Evolutionary conservation across 176 grass and related monocot species (phyloP), one percentile per base, ranked within the genome.

Genomic region (Avena insularis): DNA sequence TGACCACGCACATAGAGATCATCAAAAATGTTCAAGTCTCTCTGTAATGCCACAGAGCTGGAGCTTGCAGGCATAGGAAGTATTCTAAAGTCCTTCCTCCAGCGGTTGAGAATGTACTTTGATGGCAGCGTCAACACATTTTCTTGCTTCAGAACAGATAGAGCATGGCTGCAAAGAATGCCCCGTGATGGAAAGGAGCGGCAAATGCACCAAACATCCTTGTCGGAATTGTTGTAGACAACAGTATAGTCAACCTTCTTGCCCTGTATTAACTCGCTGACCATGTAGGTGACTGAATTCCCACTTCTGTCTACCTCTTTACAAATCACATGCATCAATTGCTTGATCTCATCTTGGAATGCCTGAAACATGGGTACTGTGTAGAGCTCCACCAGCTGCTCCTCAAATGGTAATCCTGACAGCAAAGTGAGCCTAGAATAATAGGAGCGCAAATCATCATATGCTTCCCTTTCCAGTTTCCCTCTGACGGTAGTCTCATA

Each of bases 171-270:
- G 84, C 97, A 99, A 82, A 99, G 86, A 76, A 99, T 94, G 56
- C 97, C 94, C 49, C 91, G 90, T 31, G 95, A 94, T 53, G 95
- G 93, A 83, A 99, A 97, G 35, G 95, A 97, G 67, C 90, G 88
- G 78, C 95, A 97, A 70, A 97, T 92, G 77, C 95, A 97, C 92
- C 95, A 94, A 56, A 94, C 90, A 58, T 97, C 95, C 77, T 97
- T 92, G 40, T 97, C 95, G 77, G 88, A 76, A 77, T 82, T 94
- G 81, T 97, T 91, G 71, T 94, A 97, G 46, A 97, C 90, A 56
- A 97, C 95, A 23, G 90, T 90, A 38, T 94, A 97, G 71, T 97
- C 92, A 6, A 97, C 88, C 81, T 92, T 97, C 87, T 91, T 94
- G 45, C 91, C 95, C 51, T 94, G 87, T 85, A 91, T 86, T 74